Percentiles rank a stretch among this genome's conserved stretches.
Evolutionary conservation across 2,329 filamentous ascomycete species (phyloP).

Genomic region (Aspergillus luchuensis): DNA sequence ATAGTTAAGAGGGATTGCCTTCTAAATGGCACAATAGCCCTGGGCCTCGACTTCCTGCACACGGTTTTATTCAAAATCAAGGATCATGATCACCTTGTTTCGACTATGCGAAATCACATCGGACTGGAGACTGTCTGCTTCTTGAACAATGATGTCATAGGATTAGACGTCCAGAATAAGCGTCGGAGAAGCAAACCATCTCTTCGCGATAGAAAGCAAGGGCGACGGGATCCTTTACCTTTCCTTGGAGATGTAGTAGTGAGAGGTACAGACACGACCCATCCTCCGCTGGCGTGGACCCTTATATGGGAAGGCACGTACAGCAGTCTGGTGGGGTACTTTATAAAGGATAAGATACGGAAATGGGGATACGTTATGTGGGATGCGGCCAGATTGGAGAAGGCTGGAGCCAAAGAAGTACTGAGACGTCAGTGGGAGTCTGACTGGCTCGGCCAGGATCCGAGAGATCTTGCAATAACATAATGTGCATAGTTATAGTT

Average conservation of each 20-base stretch:
- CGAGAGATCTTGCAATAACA: too few relatives aligned
- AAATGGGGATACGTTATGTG: constrained; percentile 27
- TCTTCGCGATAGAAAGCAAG: too few relatives aligned
- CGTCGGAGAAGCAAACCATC: too few relatives aligned
- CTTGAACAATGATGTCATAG: neutral
- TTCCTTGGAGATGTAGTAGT: constrained; percentile 9
- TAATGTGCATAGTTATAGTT: too few relatives aligned
- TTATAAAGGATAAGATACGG: neutral
- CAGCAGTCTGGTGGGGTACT: constrained; percentile 12
- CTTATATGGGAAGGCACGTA: constrained; percentile 13
- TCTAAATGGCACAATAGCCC: constrained; percentile 12
- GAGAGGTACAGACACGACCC: neutral
- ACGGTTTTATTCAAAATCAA: constrained; percentile 10
- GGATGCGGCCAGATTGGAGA: constrained; percentile 22
- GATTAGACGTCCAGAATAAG: too few relatives aligned
- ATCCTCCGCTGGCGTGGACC: constrained; percentile 18
- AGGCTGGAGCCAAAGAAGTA: constrained; percentile 6
- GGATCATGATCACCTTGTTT: constrained; percentile 14
- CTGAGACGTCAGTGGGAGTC: constrained; percentile 5
- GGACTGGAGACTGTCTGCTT: neutral
- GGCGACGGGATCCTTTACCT: constrained; percentile 1
- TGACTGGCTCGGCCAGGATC: too few relatives aligned
- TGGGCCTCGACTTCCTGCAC: constrained; percentile 13
- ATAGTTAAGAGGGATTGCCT: neutral
- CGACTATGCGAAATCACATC: constrained; percentile 16